Percentiles rank a stretch among this genome's conserved stretches.
These are phyloP conservation scores for Arthrinium phaeospermum DNA, from an alignment of 2,329 filamentous ascomycete genomes.

Conservation along the genomic window DNA sequence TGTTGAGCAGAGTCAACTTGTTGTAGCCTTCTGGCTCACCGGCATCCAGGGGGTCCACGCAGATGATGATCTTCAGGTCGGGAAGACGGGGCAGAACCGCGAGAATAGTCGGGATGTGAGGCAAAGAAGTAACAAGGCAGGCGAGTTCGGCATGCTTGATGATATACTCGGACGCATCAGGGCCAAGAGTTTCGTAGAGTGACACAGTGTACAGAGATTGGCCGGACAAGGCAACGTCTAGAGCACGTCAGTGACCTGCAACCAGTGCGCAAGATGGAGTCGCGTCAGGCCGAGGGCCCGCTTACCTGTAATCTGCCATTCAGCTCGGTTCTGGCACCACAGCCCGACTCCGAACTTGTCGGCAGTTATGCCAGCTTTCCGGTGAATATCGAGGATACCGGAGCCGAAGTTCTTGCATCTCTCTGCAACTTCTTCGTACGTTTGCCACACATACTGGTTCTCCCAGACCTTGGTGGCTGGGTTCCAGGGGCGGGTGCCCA, in stretches of 20 bases:
- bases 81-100: constrained; percentile 81
- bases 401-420: constrained; percentile 85
- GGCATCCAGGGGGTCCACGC: constrained; percentile 79
- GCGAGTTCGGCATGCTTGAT: constrained; percentile 84
- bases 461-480: constrained; percentile 72
- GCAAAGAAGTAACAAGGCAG: constrained; percentile 78
- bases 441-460: constrained; percentile 81
- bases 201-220: constrained; percentile 90
- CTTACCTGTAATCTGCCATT: constrained; percentile 84
- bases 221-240: constrained; percentile 85
- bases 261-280: constrained; percentile 1
- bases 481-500: constrained; percentile 85
- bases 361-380: constrained; percentile 69
- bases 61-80: constrained; percentile 84
- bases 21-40: constrained; percentile 79
- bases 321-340: constrained; percentile 86
- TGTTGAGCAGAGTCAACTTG: constrained; percentile 79
- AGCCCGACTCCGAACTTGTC: constrained; percentile 77
- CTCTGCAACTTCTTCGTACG: constrained; percentile 78
- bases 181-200: constrained; percentile 93
- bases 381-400: constrained; percentile 83
- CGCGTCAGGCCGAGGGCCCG: neutral
- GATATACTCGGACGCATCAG: constrained; percentile 92
- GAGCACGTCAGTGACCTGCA: constrained; percentile 23
- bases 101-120: constrained; percentile 80